These are phyloP conservation scores for Macaranga tanarius DNA, from an alignment of 441 rosid genomes.

Conservation along the genomic window DNA sequence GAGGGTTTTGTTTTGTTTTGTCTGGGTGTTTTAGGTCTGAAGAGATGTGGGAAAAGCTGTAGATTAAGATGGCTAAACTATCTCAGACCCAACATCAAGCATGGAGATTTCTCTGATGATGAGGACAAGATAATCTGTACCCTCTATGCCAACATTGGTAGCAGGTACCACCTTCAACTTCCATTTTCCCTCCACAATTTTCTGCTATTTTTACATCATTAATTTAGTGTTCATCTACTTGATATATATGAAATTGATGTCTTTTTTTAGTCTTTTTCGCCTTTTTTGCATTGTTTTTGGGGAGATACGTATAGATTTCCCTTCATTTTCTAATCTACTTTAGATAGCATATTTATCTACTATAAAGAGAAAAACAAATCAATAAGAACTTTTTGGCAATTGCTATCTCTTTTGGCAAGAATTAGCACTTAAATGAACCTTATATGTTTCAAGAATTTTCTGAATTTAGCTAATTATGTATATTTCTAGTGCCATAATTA, in stretches of 20 bases:
- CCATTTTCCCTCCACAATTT: background rate
- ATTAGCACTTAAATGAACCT: conserved; percentile 7
- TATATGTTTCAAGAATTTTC: conserved; percentile 21
- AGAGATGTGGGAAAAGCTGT: conserved; percentile 94
- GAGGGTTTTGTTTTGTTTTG: conserved; percentile 17
- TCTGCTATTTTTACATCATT: too few species aligned
- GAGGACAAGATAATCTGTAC: conserved; percentile 75
- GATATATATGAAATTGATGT: background rate
- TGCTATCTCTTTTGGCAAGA: background rate
- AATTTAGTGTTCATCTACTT: too few species aligned
- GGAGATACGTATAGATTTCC: background rate
- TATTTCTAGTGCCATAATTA: conserved; percentile 17
- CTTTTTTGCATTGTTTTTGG: background rate
- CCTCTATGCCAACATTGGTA: conserved; percentile 79
- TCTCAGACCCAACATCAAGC: conserved; percentile 86
- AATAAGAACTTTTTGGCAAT: background rate
- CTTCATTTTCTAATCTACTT: background rate
- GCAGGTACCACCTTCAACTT: conserved; percentile 51
- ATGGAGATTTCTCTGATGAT: conserved; percentile 83
- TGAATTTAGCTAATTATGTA: conserved; percentile 27
- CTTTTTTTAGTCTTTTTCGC: background rate
- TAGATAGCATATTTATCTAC: background rate
- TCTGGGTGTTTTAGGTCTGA: conserved; percentile 47
- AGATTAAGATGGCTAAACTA: conserved; percentile 96
- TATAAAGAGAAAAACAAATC: conserved; percentile 5